phyloP scores from a whole-genome alignment of 768 basidiomycete genomes.

The Phaeotremella fagi region DNA sequence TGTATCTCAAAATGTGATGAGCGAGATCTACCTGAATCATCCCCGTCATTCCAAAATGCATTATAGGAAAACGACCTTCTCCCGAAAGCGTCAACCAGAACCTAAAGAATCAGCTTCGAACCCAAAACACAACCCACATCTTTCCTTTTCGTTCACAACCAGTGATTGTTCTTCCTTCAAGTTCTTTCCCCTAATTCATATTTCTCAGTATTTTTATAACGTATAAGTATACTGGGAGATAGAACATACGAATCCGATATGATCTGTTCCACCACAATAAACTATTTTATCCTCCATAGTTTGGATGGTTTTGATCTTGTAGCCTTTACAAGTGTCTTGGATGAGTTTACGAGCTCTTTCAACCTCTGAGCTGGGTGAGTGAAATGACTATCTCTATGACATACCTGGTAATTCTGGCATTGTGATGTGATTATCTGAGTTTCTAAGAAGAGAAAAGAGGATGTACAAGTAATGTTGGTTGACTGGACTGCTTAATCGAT shows the following conservation, averaged over 20 bases:
- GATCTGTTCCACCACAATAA: constrained; percentile 56
- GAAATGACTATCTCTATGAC: not conserved
- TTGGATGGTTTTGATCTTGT: constrained; percentile 58
- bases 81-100: constrained; percentile 63
- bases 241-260: constrained; percentile 60
- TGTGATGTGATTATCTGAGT: not conserved
- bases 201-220: not conserved
- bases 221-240: not conserved
- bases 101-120: constrained; percentile 10
- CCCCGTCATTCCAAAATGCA: constrained; percentile 86
- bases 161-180: constrained; percentile 48
- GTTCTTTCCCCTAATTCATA: constrained; percentile 58
- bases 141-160: constrained; percentile 48
- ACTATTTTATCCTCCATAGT: constrained; percentile 62
- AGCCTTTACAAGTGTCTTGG: constrained; percentile 55
- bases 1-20: not conserved
- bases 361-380: constrained; percentile 55
- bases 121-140: constrained; percentile 23
- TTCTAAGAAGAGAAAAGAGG: too few relatives aligned
- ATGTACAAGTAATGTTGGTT: not conserved
- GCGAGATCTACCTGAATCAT: constrained; percentile 60
- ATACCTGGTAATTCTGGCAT: constrained; percentile 62
- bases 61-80: constrained; percentile 59
- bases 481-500: not conserved
- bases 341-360: constrained; percentile 63